Evolutionary conservation across 257 asterid genomes (phyloP), one percentile per base, ranked within the genome.

Genomic region (Catharanthus roseus): DNA sequence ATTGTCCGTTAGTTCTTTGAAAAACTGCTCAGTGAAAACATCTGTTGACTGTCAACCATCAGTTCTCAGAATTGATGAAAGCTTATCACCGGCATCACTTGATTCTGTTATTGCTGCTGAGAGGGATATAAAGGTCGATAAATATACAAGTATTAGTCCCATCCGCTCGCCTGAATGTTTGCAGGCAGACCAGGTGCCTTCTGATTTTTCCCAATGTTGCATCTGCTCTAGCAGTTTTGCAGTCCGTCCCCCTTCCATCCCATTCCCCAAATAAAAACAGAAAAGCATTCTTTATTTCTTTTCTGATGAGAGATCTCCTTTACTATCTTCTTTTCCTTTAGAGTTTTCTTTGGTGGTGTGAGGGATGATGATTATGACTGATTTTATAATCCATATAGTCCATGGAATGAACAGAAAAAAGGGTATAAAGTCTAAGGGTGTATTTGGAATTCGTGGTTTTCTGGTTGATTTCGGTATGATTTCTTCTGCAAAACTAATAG

Each of bases 71-170:
- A 83, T 83, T 69, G 86, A 83, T 2, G 96, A 85, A 76, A 79
- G 81, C 75, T 75, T 86, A 70, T 86, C 90, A 11, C 90, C 96
- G 0, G 79, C 86, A 70, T 86, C 90, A 67, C 87, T 86, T 74
- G 96, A 86, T 76, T 86, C 90, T 49, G 87, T 86, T 74, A 80
- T 77, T 23, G 89, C 84, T 74, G 86, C 86, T 58, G 92, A 79
- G 62, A 86, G 82, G 78, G 92, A 82, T 47, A 63, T 77, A 15
- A 88, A 85, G 75, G 71, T 76, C 72, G 90, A 80, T 77, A 88
- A 83, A 61, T 86, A 79, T 78, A 80, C 84, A 34, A 74, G 80
- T 80, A 75, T 79, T 72, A 78, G 85, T 31, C 85, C 88, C 73
- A 74, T 86, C 53, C 68, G 74, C 72, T 82, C 95, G 65, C 68